phyloP scores from a whole-genome alignment of 177 flowering plant genomes.

The Vitis hybrid region DNA sequence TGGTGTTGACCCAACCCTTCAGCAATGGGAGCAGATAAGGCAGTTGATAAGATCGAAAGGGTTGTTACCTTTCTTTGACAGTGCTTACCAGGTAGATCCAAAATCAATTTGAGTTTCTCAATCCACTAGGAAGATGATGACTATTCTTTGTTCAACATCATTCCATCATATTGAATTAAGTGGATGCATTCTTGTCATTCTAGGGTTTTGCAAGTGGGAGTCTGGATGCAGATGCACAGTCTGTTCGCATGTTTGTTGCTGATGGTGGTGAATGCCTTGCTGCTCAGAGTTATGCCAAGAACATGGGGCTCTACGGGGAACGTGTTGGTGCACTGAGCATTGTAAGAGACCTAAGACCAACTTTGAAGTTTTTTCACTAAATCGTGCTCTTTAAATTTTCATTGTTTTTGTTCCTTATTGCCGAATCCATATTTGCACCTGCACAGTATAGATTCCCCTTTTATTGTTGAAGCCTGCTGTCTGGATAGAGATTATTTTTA shows the following conservation, averaged over 20 bases:
- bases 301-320: constrained; percentile 98
- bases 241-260: constrained; percentile 91
- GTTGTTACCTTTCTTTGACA: constrained; percentile 93
- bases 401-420: too few species aligned
- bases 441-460: neutral
- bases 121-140: neutral
- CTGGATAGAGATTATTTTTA: neutral
- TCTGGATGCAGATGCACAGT: constrained; percentile 88
- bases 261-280: constrained; percentile 94
- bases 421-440: too few species aligned
- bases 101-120: neutral
- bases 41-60: constrained; percentile 77
- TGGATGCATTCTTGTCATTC: neutral
- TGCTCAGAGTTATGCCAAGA: constrained; percentile 98
- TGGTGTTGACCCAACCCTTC: constrained; percentile 93
- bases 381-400: neutral
- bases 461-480: neutral
- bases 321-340: constrained; percentile 99
- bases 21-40: constrained; percentile 97
- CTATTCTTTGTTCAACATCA: neutral
- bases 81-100: constrained; percentile 86
- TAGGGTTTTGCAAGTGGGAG: constrained; percentile 99
- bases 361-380: neutral
- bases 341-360: constrained; percentile 49
- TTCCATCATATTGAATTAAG: neutral